These are phyloP conservation scores for Fomitopsis serialis DNA, from an alignment of 768 basidiomycete species.

Conservation along the genomic window DNA sequence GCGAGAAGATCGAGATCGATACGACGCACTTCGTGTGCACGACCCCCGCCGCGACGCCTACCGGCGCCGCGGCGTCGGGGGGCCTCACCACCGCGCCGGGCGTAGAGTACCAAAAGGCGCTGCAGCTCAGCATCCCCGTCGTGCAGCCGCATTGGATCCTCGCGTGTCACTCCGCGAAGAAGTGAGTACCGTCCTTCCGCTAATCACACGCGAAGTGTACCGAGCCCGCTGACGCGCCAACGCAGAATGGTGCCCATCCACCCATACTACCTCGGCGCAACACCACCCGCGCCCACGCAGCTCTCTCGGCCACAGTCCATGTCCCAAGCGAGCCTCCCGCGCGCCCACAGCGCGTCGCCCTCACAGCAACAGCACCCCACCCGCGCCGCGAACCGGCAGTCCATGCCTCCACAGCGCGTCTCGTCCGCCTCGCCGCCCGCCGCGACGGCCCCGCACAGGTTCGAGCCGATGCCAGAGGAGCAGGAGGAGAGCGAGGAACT, in stretches of 20 bases:
- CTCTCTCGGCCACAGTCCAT: constrained; percentile 66
- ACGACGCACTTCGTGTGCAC: constrained; percentile 98
- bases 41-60: constrained; percentile 67
- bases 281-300: constrained; percentile 36
- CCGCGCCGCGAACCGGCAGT: constrained; percentile 48
- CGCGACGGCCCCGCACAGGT: constrained; percentile 18
- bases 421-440: constrained; percentile 35
- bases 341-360: constrained; percentile 29
- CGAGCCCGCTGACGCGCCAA: neutral
- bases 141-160: constrained; percentile 95
- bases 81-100: constrained; percentile 56
- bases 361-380: constrained; percentile 24
- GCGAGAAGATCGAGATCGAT: constrained; percentile 92
- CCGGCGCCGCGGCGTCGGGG: constrained; percentile 51
- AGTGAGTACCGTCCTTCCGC: constrained; percentile 38
- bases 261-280: constrained; percentile 73
- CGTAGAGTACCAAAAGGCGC: constrained; percentile 90
- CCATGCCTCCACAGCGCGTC: constrained; percentile 54
- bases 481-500: constrained; percentile 31
- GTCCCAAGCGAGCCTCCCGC: constrained; percentile 58
- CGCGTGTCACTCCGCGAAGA: constrained; percentile 81
- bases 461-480: constrained; percentile 54
- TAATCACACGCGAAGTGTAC: neutral
- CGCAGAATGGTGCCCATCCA: constrained; percentile 83
- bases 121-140: constrained; percentile 90